Evolutionary conservation across 176 grass and related monocot genomes (phyloP).

Genomic region (Leersia perrieri): DNA sequence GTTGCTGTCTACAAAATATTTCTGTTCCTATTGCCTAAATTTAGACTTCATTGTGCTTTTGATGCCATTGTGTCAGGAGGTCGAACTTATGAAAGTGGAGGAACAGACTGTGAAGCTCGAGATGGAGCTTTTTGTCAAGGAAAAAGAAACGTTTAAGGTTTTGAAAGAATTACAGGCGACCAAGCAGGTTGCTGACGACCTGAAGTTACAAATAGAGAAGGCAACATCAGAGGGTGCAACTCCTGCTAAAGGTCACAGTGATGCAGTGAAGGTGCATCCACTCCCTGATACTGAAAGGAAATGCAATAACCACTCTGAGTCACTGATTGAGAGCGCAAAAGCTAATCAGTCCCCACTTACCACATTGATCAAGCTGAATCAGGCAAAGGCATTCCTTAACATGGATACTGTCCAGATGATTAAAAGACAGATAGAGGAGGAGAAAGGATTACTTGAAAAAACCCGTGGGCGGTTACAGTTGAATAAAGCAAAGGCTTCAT

Average conservation of each 20-base stretch:
- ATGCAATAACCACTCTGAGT: constrained; percentile 13
- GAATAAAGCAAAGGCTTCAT: constrained; percentile 45
- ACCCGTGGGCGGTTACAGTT: constrained; percentile 58
- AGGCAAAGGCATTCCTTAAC: constrained; percentile 80
- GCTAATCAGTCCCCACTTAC: constrained; percentile 41
- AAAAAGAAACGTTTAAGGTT: constrained; percentile 85
- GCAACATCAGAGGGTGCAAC: constrained; percentile 27
- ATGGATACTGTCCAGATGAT: constrained; percentile 57
- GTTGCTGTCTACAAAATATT: background rate
- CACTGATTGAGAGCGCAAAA: constrained; percentile 30
- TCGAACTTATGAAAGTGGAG: constrained; percentile 94
- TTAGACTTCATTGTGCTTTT: constrained; percentile 13
- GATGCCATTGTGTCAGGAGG: constrained; percentile 57
- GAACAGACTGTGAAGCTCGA: constrained; percentile 93
- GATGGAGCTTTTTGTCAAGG: constrained; percentile 96
- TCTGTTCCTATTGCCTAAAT: constrained; percentile 4
- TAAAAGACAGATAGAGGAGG: constrained; percentile 64
- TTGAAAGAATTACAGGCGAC: constrained; percentile 79
- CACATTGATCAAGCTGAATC: constrained; percentile 78
- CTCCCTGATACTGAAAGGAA: constrained; percentile 29
- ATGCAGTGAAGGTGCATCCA: constrained; percentile 23
- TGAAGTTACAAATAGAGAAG: constrained; percentile 66
- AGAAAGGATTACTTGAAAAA: constrained; percentile 66
- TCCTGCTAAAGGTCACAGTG: background rate
- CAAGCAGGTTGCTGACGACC: constrained; percentile 61